Evolutionary conservation across 257 asterid genomes (phyloP), one percentile per base, ranked within the genome.

Genomic region (Nyctanthes arbortristis): DNA sequence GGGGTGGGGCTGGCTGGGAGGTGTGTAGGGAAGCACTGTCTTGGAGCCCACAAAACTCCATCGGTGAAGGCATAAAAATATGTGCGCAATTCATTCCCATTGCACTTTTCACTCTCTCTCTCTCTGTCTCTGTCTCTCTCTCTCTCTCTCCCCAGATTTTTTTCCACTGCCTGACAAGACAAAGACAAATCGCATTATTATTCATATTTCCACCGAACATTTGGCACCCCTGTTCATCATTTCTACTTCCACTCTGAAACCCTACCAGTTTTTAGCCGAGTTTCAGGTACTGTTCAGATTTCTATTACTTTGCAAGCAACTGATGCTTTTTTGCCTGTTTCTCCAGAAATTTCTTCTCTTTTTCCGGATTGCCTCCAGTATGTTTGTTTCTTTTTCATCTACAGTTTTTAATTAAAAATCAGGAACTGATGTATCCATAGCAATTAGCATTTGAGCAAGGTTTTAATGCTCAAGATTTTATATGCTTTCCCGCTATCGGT

Each of bases 31-130:
- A 52, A 52, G 59, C 59, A 52, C 7, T 22, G n/a, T 52, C 59
- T 52, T 7, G 59, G 77, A 67, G 54, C 71, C 78, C 81, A 62
- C 78, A 33, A 71, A 55, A 33, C 16, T 63, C 74, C 74, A 77
- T 66, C 61, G 66, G 73, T 29, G 34, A 39, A 16, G 65, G 58
- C 55, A 59, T 58, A 22, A 20, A 54, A 32, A 52, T 31, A 34
- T 29, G 60, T 58, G 70, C 82, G 79, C 82, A 78, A 77, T 40
- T 69, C 45, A 14, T 43, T 58, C 59, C 63, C 75, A 65, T 69
- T 58, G n/a, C 54, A 14, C 14, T 49, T 27, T 45, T 61, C 45
- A 24, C 7, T 10, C 45, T 16, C 54, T 6, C 0, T 11, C 39
- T 32, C 35, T 2, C 1, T 4, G 7, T 5, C 52, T 18, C 14